Evolutionary conservation across 345 rosid species (phyloP).

Genomic region (Crucihimalaya himalaica): DNA sequence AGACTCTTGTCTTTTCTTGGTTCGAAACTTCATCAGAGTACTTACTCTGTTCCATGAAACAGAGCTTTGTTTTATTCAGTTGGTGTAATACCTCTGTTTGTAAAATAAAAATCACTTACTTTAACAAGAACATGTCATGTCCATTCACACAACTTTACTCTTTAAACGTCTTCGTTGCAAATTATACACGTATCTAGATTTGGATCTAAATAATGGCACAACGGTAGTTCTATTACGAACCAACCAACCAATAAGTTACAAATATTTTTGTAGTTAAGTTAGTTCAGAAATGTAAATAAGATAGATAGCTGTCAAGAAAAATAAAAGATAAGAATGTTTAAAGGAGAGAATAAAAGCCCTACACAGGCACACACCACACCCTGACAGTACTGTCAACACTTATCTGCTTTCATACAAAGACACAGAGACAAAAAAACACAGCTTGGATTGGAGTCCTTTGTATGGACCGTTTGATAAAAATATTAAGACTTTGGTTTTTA

Average conservation of each 20-base stretch:
- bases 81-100: not conserved
- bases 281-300: not conserved
- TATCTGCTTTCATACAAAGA: constrained; percentile 34
- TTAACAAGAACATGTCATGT: not conserved
- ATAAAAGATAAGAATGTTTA: not conserved
- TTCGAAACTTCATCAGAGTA: not conserved
- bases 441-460: constrained; percentile 22
- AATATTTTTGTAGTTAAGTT: too few species aligned
- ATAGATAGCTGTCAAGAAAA: not conserved
- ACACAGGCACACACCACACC: not conserved
- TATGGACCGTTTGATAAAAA: constrained; percentile 29
- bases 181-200: not conserved
- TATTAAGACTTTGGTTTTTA: constrained; percentile 13
- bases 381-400: constrained; percentile 39
- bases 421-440: constrained; percentile 35
- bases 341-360: not conserved
- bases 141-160: not conserved
- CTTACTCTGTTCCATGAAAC: constrained; percentile 34
- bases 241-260: not conserved
- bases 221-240: not conserved
- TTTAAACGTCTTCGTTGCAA: not conserved
- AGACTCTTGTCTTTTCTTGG: not conserved
- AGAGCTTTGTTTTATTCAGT: constrained; percentile 2
- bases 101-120: not conserved
- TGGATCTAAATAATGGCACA: not conserved